Base-by-base conservation (phyloP, 2,329 filamentous ascomycete species). In the Pseudogymnoascus sp. region DNA sequence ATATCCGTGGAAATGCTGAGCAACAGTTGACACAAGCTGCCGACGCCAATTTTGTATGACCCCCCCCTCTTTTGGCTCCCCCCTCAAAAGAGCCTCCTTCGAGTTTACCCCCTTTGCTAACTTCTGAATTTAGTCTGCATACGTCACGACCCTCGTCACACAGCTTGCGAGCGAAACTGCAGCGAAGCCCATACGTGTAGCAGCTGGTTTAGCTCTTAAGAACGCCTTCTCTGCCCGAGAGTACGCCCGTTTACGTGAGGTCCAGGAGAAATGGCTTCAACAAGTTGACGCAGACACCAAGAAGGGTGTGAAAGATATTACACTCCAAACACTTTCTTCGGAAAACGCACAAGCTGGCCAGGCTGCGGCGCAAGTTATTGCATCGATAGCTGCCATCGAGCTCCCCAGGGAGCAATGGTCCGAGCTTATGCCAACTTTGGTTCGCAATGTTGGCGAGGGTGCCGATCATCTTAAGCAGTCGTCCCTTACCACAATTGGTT, bases 181-280 rank as follows among this genome's bases (percentile, higher is more conserved):
- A 69, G 83, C 90, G 74, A 84, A 89, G 68, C 85, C 91, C 74
- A 95, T 97, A 74, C 89, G 95, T 82, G 89, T 91, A 70, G 93
- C 95, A 70, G 95, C 95, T 72, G 95, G 93, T 86, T 86, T 99
- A 71, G 93, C 95, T 70, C 82, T 99, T 74, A 99, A 99, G 81
- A 99, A 99, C 83, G 90, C 95, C 72, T 97, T 99, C 81, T 91
- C 91, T 74, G 90, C 93, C 73, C 89, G 95, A 82, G 95, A 99
- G 78, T 88, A 88, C 73, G 81, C 86, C 72, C 89, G 92, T 74
- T 87, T 96, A 78, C 88, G 90, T 74, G 90, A 96, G 75, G 86
- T 97, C 64, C 95, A 97, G 80, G 84, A 86, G 74, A 92, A 96
- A 88, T 99, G 95, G 95, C 81, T 95, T 67, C 85, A 88, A 75